Evolutionary conservation across 768 basidiomycete genomes (phyloP), one percentile per base, ranked within the genome.

Genomic region (Tulasnella sp.): DNA sequence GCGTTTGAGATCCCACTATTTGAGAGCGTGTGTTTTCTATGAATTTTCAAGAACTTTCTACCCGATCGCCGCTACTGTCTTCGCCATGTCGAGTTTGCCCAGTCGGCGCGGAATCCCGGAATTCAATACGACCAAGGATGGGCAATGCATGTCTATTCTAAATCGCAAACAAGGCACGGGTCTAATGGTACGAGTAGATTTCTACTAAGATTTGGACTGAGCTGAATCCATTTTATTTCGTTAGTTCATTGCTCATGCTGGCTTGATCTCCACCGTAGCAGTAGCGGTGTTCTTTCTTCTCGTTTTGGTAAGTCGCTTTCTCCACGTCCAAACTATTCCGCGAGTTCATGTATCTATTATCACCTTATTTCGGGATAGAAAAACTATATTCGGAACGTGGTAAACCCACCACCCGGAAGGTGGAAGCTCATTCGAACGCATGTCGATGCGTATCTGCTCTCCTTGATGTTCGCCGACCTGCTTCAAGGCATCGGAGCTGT

Each of bases 391-490:
- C 67, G 77, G 15, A 77, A 77, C 44, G 29, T 77, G 18, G 35
- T 46, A 3, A 7, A 77, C 44, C 77, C 77, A 16, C 77, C 77
- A 44, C 77, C 77, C 2, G 77, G 77, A 1, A 57, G 37, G 55
- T 77, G 77, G 77, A 40, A 55, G 16, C 77, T 73, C 29, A 78
- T 78, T 29, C 77, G 77, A 15, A 74, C 77, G 71, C 77, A 74
- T 32, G 72, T 73, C 7, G 77, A 78, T n/a, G 77, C 77, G 3
- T 78, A 46, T 48, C n/a, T 78, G 10, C 23, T 73, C 13, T 73
- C 77, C 48, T 51, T 78, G 16, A 26, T 74, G n/a, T 20, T 46
- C 35, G 77, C 73, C 15, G 73, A 73, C 57, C 39, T 78, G 15
- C 46, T 78, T n/a, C 73, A 78, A 39, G 73, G 42, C 5, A 73